These are phyloP conservation scores for Fraxinus xanthoxyloides DNA, from an alignment of 305 asterid species.

Conservation along the genomic window DNA sequence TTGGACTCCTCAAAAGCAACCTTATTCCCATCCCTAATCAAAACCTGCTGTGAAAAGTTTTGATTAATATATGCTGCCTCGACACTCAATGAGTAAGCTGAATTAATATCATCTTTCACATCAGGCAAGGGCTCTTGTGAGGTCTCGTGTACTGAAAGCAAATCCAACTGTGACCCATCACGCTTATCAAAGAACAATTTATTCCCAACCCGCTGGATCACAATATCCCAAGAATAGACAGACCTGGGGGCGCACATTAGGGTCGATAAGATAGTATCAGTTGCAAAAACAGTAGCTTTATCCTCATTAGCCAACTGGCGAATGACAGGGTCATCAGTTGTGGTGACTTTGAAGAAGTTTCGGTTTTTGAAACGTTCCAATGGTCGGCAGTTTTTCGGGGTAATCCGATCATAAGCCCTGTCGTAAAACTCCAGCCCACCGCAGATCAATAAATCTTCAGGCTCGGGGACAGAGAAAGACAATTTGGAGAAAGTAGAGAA, in stretches of 20 bases:
- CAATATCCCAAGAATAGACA: constrained; percentile 96
- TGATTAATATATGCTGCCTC: constrained; percentile 94
- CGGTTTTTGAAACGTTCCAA: constrained; percentile 84
- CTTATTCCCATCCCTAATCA: constrained; percentile 81
- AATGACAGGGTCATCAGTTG: constrained; percentile 92
- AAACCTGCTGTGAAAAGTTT: constrained; percentile 88
- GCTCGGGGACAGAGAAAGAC: too few species aligned
- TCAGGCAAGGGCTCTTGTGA: constrained; percentile 95
- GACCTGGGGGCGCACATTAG: constrained; percentile 91
- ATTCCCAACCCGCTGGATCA: constrained; percentile 85
- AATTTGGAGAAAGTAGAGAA: constrained; percentile 87
- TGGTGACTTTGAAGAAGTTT: constrained; percentile 88
- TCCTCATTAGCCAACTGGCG: constrained; percentile 92
- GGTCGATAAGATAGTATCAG: constrained; percentile 73
- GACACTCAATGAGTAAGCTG: constrained; percentile 73
- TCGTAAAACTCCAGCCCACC: too few species aligned
- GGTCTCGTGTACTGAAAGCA: constrained; percentile 85
- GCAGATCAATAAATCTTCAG: too few species aligned
- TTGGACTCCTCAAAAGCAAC: constrained; percentile 81
- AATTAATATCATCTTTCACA: constrained; percentile 83
- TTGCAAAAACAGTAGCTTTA: constrained; percentile 89
- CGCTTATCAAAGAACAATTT: constrained; percentile 86
- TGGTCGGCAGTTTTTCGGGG: constrained; percentile 67
- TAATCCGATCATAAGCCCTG: constrained; percentile 69
- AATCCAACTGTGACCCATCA: constrained; percentile 87